A percentile compares a stretch with the other conserved stretches of the same genome.
Evolutionary conservation across 2,329 filamentous ascomycete species (phyloP).

Genomic region (Penicillium sp.): DNA sequence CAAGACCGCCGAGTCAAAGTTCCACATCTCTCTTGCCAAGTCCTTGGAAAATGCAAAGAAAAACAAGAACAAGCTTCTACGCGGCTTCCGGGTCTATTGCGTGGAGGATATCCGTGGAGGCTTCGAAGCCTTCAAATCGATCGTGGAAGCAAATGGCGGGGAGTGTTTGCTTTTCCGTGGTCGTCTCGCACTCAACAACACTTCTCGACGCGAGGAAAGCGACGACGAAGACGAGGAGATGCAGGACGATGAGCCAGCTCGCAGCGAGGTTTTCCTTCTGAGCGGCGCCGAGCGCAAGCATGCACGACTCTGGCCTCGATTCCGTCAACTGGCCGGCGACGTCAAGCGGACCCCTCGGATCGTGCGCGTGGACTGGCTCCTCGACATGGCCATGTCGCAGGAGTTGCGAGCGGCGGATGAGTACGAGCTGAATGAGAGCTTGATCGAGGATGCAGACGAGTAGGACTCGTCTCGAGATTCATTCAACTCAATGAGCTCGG

Average conservation of each 20-base stretch:
- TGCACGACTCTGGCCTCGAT: constrained; percentile 76
- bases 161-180: constrained; percentile 78
- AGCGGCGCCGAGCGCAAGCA: constrained; percentile 72
- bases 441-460: constrained; percentile 32
- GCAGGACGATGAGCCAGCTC: constrained; percentile 65
- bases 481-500: not conserved
- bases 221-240: constrained; percentile 52
- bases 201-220: constrained; percentile 60
- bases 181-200: constrained; percentile 71
- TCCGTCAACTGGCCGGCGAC: constrained; percentile 77
- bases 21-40: constrained; percentile 71
- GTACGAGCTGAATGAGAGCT: constrained; percentile 57
- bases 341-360: constrained; percentile 81
- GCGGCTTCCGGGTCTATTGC: constrained; percentile 81
- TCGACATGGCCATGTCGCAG: constrained; percentile 89
- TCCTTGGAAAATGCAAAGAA: constrained; percentile 73
- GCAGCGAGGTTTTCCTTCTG: constrained; percentile 82
- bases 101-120: constrained; percentile 80
- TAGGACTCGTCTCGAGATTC: constrained; percentile 17
- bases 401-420: constrained; percentile 70
- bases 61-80: constrained; percentile 78
- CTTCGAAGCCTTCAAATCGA: constrained; percentile 80
- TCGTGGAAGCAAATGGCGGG: constrained; percentile 88
- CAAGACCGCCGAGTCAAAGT: constrained; percentile 72
- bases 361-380: constrained; percentile 85